phyloP scores from a whole-genome alignment of 345 rosid species.

The Adansonia digitata region DNA sequence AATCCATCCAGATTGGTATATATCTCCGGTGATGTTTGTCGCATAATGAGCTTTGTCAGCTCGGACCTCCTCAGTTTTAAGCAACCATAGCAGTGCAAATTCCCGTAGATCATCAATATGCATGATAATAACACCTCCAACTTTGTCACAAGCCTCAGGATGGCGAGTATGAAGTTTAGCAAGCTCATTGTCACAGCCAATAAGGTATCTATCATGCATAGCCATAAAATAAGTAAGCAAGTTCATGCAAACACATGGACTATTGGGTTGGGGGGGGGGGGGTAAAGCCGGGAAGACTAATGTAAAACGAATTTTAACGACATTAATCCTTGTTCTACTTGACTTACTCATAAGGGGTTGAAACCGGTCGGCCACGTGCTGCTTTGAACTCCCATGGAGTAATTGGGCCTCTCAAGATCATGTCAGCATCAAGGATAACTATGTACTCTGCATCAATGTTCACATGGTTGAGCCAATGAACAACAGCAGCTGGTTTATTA shows the following conservation, averaged over 20 bases:
- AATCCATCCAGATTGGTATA: constrained; percentile 92
- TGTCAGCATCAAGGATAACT: constrained; percentile 97
- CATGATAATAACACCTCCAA: constrained; percentile 96
- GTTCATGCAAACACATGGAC: not conserved
- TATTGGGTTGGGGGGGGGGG: too few relatives aligned
- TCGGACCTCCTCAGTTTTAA: constrained; percentile 92
- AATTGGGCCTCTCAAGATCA: constrained; percentile 93
- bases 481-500: constrained; percentile 95
- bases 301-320: not conserved
- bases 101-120: constrained; percentile 90
- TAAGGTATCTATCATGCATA: constrained; percentile 64
- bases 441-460: constrained; percentile 80
- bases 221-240: constrained; percentile 2
- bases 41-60: constrained; percentile 94
- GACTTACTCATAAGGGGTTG: constrained; percentile 95
- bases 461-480: constrained; percentile 98
- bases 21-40: constrained; percentile 83
- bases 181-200: constrained; percentile 92
- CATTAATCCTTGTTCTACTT: not conserved
- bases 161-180: constrained; percentile 88
- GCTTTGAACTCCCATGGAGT: constrained; percentile 98
- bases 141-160: constrained; percentile 94
- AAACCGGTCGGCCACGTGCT: constrained; percentile 87
- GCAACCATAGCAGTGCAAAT: constrained; percentile 91
- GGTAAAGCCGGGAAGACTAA: not conserved